phyloP scores from a whole-genome alignment of 139 green algal genomes.

The Chlorella ohadii region DNA sequence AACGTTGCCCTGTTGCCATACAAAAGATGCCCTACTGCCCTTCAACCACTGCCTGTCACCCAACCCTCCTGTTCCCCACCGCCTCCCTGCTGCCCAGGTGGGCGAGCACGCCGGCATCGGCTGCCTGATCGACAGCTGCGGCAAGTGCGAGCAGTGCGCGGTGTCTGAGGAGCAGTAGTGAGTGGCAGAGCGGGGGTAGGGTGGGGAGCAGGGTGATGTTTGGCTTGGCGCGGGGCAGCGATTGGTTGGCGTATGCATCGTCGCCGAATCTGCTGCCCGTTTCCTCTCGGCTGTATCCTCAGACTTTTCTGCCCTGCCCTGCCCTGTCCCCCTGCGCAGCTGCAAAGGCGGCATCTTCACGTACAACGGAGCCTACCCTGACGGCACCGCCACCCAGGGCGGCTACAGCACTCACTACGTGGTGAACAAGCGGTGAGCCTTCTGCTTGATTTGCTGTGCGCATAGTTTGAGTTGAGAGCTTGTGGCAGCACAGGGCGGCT shows the following conservation, averaged over 20 bases:
- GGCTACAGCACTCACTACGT: constrained; percentile 81
- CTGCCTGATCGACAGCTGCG: constrained; percentile 81
- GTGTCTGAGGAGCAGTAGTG: constrained; percentile 62
- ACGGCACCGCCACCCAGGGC: constrained; percentile 69
- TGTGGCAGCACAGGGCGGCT: no score
- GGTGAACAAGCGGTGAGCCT: constrained; percentile 55
- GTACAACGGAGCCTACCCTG: constrained; percentile 71
- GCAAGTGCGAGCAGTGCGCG: constrained; percentile 53
- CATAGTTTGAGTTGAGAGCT: neutral
- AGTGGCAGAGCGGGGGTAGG: neutral
- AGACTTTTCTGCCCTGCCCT: no score
- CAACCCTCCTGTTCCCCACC: no score
- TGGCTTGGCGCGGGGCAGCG: no score
- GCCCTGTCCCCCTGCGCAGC: no score
- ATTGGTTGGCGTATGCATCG: no score
- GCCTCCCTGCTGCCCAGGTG: constrained; percentile 18
- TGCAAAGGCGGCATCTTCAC: constrained; percentile 52
- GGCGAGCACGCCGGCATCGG: constrained; percentile 83
- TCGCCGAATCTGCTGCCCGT: no score
- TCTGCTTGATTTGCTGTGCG: no score
- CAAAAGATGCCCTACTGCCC: no score
- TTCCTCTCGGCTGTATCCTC: no score
- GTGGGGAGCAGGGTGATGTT: no score
- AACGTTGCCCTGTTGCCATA: no score
- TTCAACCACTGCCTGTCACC: neutral